Base-by-base conservation (phyloP, 257 asterid genomes). In the Avicennia marina region DNA sequence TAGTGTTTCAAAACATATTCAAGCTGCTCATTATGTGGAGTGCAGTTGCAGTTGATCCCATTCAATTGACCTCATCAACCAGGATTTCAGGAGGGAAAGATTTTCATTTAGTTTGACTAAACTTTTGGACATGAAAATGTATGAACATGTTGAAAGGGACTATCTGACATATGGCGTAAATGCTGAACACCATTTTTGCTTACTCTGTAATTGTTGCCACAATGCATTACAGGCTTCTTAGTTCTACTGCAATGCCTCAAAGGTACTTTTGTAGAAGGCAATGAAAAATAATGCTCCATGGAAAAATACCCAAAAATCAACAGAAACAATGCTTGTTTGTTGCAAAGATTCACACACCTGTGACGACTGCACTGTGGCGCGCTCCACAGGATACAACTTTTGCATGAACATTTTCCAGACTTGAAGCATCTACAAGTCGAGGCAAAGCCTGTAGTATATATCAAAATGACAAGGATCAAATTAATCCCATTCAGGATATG, bases 351-450 rank as follows among this genome's bases (percentile, higher is more conserved):
- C 11, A 46, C 81, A 7, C 51, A 89, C 97, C 95, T 70, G 97
- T 82, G 51, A 86, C 66, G 12, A 86, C 75, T 12, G 95, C 91
- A 66, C 77, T 86, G 75, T 93, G 99, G 9, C 99, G 99, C 42
- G 99, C 99, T 63, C 99, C 99, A 48, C 99, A 82, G 3, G 97
- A 93, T 48, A 93, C 95, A 46, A 69, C 46, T 77, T 78, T 86
- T 22, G 64, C 95, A 54, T 82, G 64, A 75, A 72, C 89, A 62
- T 84, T 86, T 69, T 93, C 99, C 79, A 93, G 73, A 65, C 77
- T 74, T 1, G 96, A 81, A 65, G 91, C 86, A 63, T 93, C 97
- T 36, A 93, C 75, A 45, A 93, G 87, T 68, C 95, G 83, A 21
- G 99, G 99, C 55, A 86, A 68, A 57, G 91, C 81, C 97, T 93